Evolutionary conservation across 2,329 filamentous ascomycete genomes (phyloP).

Genomic region (Cercospora canescens): DNA sequence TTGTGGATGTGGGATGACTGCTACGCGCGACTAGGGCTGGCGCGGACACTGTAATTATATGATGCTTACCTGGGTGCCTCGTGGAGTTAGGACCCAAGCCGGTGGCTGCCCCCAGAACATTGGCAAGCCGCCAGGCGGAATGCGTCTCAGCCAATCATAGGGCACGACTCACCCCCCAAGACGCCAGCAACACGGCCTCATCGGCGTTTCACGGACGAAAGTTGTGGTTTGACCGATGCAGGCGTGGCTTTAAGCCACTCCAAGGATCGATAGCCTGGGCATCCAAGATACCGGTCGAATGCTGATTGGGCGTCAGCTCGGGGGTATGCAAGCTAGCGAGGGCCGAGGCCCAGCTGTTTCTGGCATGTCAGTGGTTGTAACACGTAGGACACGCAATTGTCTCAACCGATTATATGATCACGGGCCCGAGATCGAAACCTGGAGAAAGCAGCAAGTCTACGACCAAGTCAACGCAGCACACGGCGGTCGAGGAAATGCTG

Average conservation of each 20-base stretch:
- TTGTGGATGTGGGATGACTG: background rate
- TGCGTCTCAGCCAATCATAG: background rate
- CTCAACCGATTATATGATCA: conserved; percentile 2
- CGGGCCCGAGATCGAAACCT: background rate
- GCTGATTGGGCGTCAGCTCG: background rate
- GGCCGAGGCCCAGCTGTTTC: background rate
- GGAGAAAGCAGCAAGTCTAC: background rate
- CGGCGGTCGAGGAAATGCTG: background rate
- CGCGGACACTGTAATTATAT: background rate
- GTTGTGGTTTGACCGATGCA: background rate
- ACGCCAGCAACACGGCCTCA: background rate
- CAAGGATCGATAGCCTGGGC: background rate
- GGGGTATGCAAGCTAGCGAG: background rate
- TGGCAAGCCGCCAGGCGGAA: background rate
- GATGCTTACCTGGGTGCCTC: background rate
- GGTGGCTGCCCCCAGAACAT: background rate
- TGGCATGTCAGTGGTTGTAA: background rate
- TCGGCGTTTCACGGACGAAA: conserved; percentile 3
- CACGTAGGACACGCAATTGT: background rate
- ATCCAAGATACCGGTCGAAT: background rate
- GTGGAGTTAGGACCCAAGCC: conserved; percentile 7
- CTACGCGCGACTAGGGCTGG: background rate
- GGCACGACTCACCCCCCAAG: background rate
- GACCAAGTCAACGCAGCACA: background rate
- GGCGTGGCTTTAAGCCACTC: background rate